These are phyloP conservation scores for Tetramitus jugosus DNA, from an alignment of 208 protist genomes.

Conservation along the genomic window DNA sequence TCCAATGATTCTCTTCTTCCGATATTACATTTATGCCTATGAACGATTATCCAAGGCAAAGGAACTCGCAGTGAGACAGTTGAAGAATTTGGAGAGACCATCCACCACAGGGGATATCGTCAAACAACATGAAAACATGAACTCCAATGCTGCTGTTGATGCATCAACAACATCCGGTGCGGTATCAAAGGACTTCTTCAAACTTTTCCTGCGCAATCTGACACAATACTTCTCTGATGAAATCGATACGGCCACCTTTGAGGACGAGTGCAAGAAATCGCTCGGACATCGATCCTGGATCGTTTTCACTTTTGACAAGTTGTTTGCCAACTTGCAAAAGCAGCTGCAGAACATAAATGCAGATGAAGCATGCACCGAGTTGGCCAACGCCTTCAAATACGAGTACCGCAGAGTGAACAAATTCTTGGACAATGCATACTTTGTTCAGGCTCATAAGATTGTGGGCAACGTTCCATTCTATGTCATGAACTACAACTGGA, in stretches of 20 bases:
- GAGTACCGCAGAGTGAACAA: constrained; percentile 25
- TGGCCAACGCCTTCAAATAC: neutral
- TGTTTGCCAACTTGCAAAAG: constrained; percentile 34
- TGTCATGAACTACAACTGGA: constrained; percentile 7
- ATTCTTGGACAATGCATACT: constrained; percentile 31
- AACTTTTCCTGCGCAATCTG: neutral
- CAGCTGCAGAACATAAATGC: constrained; percentile 16
- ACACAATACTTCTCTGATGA: neutral
- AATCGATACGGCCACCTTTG: constrained; percentile 30
- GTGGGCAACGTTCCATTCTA: constrained; percentile 18
- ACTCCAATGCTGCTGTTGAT: no score
- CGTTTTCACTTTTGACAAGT: constrained; percentile 41
- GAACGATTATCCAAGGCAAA: neutral
- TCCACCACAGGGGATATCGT: neutral
- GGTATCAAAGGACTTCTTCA: neutral
- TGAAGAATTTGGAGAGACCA: neutral
- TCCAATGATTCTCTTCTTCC: neutral
- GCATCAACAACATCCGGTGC: neutral
- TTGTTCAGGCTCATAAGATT: constrained; percentile 29
- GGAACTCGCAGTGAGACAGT: neutral
- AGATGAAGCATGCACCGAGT: neutral
- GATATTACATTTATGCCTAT: constrained; percentile 11
- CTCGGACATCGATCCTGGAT: constrained; percentile 36
- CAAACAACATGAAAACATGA: neutral
- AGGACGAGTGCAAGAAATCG: constrained; percentile 39